Percentiles rank a stretch among this genome's conserved stretches.
These are phyloP conservation scores for Rhodotorula taiwanensis DNA, from an alignment of 768 basidiomycete species.

Conservation along the genomic window DNA sequence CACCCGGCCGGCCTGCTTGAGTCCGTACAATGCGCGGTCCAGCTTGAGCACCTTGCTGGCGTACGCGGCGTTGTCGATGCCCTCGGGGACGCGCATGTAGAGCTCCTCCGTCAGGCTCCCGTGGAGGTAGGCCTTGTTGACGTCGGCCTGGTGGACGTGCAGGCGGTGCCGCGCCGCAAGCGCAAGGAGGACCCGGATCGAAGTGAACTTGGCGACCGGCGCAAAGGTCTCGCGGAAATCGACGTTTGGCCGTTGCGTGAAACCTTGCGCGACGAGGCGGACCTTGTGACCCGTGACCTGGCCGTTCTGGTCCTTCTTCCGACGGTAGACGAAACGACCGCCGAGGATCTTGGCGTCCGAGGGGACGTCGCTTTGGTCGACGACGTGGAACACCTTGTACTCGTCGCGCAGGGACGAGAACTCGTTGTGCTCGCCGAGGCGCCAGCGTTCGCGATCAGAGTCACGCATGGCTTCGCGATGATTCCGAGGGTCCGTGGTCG, in stretches of 20 bases:
- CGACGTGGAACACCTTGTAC: constrained; percentile 43
- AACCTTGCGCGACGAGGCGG: no score
- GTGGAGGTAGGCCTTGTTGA: neutral
- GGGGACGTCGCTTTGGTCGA: constrained; percentile 42
- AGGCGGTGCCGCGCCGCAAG: neutral
- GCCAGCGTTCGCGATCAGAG: no score
- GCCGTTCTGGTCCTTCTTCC: no score
- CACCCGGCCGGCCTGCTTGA: constrained; percentile 18
- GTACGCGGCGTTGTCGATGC: neutral
- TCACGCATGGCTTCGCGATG: constrained; percentile 4
- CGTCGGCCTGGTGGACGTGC: neutral
- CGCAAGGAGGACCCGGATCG: neutral
- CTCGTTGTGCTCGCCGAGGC: constrained; percentile 20
- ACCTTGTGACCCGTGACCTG: no score
- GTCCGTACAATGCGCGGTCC: constrained; percentile 11
- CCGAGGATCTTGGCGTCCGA: constrained; percentile 41
- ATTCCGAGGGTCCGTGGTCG: constrained; percentile 1
- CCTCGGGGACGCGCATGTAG: constrained; percentile 14
- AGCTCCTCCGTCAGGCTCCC: neutral
- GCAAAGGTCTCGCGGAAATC: no score
- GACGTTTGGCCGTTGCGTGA: no score
- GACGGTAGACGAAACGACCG: no score
- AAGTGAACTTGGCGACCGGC: neutral
- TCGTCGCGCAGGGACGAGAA: constrained; percentile 17
- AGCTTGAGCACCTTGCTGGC: constrained; percentile 9